Evolutionary conservation across 345 rosid genomes (phyloP), one percentile per base, ranked within the genome.

Genomic region (Salix koriyanagi): DNA sequence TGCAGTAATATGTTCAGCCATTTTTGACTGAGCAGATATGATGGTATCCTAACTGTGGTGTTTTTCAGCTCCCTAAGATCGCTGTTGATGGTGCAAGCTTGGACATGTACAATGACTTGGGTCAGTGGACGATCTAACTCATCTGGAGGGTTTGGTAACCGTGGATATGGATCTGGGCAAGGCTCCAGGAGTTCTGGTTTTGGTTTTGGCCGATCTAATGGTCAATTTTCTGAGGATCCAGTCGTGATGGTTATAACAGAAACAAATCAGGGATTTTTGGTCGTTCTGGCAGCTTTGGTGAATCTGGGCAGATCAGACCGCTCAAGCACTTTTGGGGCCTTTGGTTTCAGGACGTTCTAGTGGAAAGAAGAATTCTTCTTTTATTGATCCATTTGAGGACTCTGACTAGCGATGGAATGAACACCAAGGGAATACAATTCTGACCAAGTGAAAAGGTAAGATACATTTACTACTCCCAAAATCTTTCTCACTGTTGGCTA

Each of bases 51-150:
- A 26, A 73, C 28, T 77, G 67, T 69, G 42, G 71, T 82, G 56
- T 26, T 76, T 62, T 79, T 75, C 89, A 94, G 98, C 91, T 94
- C 54, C 93, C 97, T 56, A 90, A 80, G 79, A 86, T 94, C 8
- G 72, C 84, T n/a, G 87, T 71, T 60, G 91, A 89, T 67, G 89
- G 84, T 75, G 90, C 83, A 76, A 81, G 79, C 46, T 78, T 41
- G 41, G 86, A 88, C 75, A 87, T 89, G 87, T 62, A 61, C 8
- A 76, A 65, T 78, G 87, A 84, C 65, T 82, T 87, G 76, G 83
- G 86, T 13, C 70, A 25, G 82, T 9, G 72, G 83, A 77, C 88
- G 85, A 67, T 77, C 71, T 65, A 79, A 83, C 72, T 82, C 83
- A 34, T 80, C 56, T 79, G 90, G 92, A 52, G 88, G 89, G 32